These are phyloP conservation scores for Umbelopsis sp. DNA, from an alignment of 371 early-diverging fungal genomes.

Conservation along the genomic window DNA sequence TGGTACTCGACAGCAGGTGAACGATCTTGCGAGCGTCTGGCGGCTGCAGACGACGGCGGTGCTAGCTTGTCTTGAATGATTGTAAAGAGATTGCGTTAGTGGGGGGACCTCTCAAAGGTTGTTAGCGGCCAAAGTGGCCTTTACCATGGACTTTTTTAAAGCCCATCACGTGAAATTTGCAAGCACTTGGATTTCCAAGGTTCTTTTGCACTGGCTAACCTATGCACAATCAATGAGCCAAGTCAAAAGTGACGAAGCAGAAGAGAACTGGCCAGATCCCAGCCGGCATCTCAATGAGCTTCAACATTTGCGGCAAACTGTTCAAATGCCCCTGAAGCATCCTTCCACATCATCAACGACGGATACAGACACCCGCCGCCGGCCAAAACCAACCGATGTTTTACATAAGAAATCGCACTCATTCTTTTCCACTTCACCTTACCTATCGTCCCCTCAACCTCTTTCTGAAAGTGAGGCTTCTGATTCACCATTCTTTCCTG, in stretches of 20 bases:
- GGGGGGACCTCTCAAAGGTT: too few species aligned
- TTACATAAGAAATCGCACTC: slow-evolving; percentile 6
- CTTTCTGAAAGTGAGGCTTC: not conserved
- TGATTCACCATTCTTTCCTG: not conserved
- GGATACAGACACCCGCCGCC: not conserved
- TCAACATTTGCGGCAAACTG: slow-evolving; percentile 16
- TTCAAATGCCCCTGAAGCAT: slow-evolving; percentile 1
- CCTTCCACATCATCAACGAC: not conserved
- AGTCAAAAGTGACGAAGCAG: slow-evolving; percentile 7
- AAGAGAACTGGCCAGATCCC: not conserved
- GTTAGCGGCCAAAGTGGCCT: too few species aligned
- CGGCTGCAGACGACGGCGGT: not conserved
- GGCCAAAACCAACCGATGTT: not conserved
- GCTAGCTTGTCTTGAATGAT: not conserved
- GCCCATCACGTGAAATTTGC: slow-evolving; percentile 5
- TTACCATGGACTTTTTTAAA: not conserved
- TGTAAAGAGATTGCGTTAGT: not conserved
- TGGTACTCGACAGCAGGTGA: not conserved
- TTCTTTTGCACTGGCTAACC: not conserved
- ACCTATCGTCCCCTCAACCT: slow-evolving; percentile 6
- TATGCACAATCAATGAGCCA: slow-evolving; percentile 8
- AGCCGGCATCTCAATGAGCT: slow-evolving; percentile 16
- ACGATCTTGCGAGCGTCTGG: not conserved
- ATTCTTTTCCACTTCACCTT: slow-evolving; percentile 2
- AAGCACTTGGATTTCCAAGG: not conserved